Evolutionary conservation across 1,284 basidiomycete genomes (phyloP).

Genomic region (Irpex rosettiformis): DNA sequence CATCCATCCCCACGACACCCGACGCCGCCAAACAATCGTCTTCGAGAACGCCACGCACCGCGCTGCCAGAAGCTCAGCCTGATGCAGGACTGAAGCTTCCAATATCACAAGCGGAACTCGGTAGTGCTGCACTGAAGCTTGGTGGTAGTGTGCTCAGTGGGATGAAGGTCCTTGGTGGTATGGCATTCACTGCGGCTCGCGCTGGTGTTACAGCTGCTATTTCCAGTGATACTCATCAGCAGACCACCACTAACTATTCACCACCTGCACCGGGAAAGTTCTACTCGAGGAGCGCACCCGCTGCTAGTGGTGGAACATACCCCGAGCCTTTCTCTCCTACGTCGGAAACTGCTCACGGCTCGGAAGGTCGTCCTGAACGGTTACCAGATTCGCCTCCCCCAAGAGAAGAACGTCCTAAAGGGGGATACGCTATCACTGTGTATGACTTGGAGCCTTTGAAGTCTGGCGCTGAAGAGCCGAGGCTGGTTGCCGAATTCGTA

Average conservation of each 20-base stretch:
- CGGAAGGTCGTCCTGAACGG: not conserved
- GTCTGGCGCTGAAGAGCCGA: constrained; percentile 3
- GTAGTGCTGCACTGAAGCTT: constrained; percentile 52
- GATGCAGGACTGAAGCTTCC: constrained; percentile 17
- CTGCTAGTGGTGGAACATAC: constrained; percentile 25
- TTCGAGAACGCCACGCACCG: constrained; percentile 18
- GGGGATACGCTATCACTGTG: constrained; percentile 45
- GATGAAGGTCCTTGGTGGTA: constrained; percentile 61
- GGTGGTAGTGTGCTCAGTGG: constrained; percentile 61
- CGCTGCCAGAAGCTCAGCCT: constrained; percentile 22
- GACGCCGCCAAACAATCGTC: constrained; percentile 7
- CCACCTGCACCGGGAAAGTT: constrained; percentile 31
- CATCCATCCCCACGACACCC: constrained; percentile 35
- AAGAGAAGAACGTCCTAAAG: constrained; percentile 13
- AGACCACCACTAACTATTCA: constrained; percentile 2
- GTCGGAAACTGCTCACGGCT: not conserved
- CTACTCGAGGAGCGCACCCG: constrained; percentile 66
- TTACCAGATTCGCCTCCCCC: constrained; percentile 8
- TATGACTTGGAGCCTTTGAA: constrained; percentile 49
- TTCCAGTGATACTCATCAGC: constrained; percentile 9
- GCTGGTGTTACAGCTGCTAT: constrained; percentile 26
- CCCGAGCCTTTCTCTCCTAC: not conserved
- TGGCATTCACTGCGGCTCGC: constrained; percentile 50
- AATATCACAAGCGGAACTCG: constrained; percentile 43
- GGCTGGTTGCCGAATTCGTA: constrained; percentile 42